phyloP scores from a whole-genome alignment of 352 stramenopile genomes.

The Phytophthora fragariaefolia region DNA sequence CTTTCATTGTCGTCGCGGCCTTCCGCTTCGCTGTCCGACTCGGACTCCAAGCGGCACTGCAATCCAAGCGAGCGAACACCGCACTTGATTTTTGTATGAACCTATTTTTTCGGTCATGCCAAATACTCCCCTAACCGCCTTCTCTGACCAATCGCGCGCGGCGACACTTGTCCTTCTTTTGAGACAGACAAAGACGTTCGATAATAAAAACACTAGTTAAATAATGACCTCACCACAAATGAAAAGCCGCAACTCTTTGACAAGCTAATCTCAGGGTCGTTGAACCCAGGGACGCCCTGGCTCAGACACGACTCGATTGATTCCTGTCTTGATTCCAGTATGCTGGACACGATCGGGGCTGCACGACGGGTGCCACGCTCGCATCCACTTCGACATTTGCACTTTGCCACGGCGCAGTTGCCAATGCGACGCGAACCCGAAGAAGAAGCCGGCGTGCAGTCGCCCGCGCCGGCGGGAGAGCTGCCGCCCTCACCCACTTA shows the following conservation, averaged over 20 bases:
- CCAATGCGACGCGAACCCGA: slow-evolving; percentile 15
- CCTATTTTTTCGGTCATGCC: slow-evolving; percentile 1
- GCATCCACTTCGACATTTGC: slow-evolving; percentile 23
- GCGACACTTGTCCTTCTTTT: background rate
- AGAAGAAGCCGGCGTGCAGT: slow-evolving; percentile 17
- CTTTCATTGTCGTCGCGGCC: background rate
- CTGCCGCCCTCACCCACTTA: slow-evolving; percentile 41
- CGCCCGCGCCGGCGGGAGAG: slow-evolving; percentile 30
- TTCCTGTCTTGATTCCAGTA: slow-evolving; percentile 28
- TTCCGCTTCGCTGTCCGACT: background rate
- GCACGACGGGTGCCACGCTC: slow-evolving; percentile 9
- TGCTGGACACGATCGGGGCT: slow-evolving; percentile 20
- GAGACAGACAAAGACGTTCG: background rate
- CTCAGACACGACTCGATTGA: slow-evolving; percentile 2
- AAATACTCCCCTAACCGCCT: background rate
- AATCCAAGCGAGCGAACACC: slow-evolving; percentile 3
- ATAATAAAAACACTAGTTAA: background rate
- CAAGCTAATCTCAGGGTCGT: background rate
- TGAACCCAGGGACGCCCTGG: slow-evolving; percentile 7
- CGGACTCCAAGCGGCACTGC: too few species aligned
- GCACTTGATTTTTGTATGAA: slow-evolving; percentile 21
- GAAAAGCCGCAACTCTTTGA: background rate
- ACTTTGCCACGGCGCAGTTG: slow-evolving; percentile 18
- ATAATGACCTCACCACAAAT: too few species aligned
- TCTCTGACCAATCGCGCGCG: background rate